Evolutionary conservation across 164 flowering plant species (phyloP), one percentile per base, ranked within the genome.

Genomic region (Sextonia rubra): DNA sequence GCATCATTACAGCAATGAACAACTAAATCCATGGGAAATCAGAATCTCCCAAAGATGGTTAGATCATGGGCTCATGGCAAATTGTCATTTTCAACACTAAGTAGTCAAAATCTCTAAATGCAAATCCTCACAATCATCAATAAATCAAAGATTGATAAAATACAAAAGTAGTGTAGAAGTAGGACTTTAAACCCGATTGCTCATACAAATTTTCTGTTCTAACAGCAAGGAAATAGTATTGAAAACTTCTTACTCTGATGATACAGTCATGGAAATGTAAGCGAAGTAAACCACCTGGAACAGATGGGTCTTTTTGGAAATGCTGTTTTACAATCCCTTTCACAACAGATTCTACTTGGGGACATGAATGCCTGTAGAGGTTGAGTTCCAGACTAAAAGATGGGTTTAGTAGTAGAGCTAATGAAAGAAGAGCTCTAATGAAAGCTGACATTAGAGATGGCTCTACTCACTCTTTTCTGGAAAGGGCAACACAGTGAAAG

Each of bases 181-280:
- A 32, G 44, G 7, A 32, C 44, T 32, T 5, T 32, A 32, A 32
- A 61, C 64, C 64, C 30, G 23, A 12, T 61, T 61, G 15, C 27
- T 24, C 64, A 25, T 12, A 8, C 64, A 61, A 61, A 15, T 27
- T 9, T 61, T 22, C 6, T 25, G 5, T 22, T 12, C 27, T 27
- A 25, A 9, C 27, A 12, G 25, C 8, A 61, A 61, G 27, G 25
- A 61, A 27, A 61, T 56, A 56, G 6, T 5, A 32, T 5, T 32
- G 44, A 7, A 22, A 61, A 61, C 23, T 61, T 23, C 74, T 48
- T 71, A 77, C 77, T 63, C 74, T 70, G 69, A 77, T 66, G 58
- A 74, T 70, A 24, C 80, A 77, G 61, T 70, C 77, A 66, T 74
- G 77, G 49, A 77, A 77, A 26, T 74, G 68, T 47, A 77, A 69